Evolutionary conservation across 2,329 filamentous ascomycete genomes (phyloP).

Genomic region (Cyclaneusma minus): DNA sequence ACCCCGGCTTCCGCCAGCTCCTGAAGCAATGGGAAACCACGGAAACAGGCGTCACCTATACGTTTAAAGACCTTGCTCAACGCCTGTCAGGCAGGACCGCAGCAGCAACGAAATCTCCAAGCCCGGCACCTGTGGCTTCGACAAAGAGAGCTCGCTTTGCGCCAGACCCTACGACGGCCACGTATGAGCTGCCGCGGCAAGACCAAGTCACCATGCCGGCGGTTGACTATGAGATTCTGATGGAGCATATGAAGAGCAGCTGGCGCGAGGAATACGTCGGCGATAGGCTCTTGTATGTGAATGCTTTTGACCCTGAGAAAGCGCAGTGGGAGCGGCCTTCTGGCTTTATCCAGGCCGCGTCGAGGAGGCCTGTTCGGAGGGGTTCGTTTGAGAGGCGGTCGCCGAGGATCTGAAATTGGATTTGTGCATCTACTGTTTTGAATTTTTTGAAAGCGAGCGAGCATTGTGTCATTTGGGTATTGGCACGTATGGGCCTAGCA

Average conservation of each 20-base stretch:
- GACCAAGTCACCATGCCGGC: slow-evolving; percentile 5
- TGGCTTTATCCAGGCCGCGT: too few species aligned
- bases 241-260: slow-evolving; percentile 7
- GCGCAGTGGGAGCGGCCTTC: slow-evolving; percentile 5
- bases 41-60: slow-evolving; percentile 3
- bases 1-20: slow-evolving; percentile 7
- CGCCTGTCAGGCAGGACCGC: slow-evolving; percentile 3
- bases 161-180: slow-evolving; percentile 1
- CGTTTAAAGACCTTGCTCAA: slow-evolving; percentile 3
- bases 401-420: too few species aligned
- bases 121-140: too few species aligned
- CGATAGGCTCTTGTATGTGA: slow-evolving; percentile 4
- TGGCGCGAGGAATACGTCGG: slow-evolving; percentile 5
- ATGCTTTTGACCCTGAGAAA: slow-evolving; percentile 7
- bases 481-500: too few species aligned
- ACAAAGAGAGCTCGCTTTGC: too few species aligned
- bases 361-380: too few species aligned
- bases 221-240: slow-evolving; percentile 3
- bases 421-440: too few species aligned
- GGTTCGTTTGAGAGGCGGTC: too few species aligned
- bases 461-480: too few species aligned
- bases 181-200: not conserved
- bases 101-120: slow-evolving; percentile 1
- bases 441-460: too few species aligned
- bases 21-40: slow-evolving; percentile 2